Evolutionary conservation across 148 eudicot species (phyloP).

Genomic region (Cornus kousa): DNA sequence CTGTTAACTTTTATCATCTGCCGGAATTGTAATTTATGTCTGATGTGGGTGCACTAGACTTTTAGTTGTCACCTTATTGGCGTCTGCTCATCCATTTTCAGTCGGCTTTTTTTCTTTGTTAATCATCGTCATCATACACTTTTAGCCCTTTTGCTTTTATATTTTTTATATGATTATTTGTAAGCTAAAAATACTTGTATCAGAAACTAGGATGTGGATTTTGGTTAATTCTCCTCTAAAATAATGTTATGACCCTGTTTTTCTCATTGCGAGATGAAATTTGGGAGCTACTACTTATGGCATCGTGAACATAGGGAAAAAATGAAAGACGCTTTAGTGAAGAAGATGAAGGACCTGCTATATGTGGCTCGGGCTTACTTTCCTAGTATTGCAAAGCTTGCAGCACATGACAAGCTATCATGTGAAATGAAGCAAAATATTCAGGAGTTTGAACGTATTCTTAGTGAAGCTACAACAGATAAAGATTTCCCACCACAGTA

Average conservation of each 20-base stretch:
- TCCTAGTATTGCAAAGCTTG: conserved; percentile 98
- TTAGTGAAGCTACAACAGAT: conserved; percentile 80
- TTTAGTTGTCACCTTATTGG: background rate
- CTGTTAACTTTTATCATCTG: no score
- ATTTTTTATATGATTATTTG: background rate
- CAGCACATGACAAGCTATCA: conserved; percentile 68
- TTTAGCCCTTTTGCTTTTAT: background rate
- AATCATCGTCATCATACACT: background rate
- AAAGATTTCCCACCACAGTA: conserved; percentile 85
- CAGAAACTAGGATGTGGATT: background rate
- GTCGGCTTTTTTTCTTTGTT: background rate
- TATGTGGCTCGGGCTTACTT: conserved; percentile 94
- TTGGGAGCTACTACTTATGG: conserved; percentile 96
- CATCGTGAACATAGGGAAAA: conserved; percentile 65
- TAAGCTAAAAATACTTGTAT: conserved; percentile 3
- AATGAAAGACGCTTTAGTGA: conserved; percentile 73
- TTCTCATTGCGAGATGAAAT: conserved; percentile 56
- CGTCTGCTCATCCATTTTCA: background rate
- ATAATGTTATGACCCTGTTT: conserved; percentile 1
- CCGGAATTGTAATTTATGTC: no score
- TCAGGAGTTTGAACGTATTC: conserved; percentile 90
- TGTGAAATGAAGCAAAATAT: conserved; percentile 85
- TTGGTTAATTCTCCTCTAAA: conserved; percentile 4
- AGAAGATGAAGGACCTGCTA: conserved; percentile 78
- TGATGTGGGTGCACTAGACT: background rate